Evolutionary conservation across 2,329 filamentous ascomycete species (phyloP).

Genomic region (Ilyonectria mors-panacis): DNA sequence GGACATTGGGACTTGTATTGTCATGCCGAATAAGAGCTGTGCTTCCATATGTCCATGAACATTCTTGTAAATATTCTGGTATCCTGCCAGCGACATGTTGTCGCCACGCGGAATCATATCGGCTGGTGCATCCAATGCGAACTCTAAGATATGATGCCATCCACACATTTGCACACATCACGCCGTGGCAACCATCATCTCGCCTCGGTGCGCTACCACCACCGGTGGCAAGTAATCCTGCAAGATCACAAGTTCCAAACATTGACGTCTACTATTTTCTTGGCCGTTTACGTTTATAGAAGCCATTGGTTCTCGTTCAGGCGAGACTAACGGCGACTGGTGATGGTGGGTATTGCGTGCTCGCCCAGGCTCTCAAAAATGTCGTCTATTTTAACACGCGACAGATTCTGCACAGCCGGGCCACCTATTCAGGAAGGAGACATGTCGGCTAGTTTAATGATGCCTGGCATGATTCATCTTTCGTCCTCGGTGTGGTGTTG

Average conservation of each 20-base stretch:
- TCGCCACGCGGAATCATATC: constrained; percentile 12
- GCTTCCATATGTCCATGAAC: background rate
- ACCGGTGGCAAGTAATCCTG: background rate
- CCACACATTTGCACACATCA: constrained; percentile 1
- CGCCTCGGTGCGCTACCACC: background rate
- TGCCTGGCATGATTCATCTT: background rate
- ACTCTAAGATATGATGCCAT: background rate
- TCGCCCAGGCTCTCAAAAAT: background rate
- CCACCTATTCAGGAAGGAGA: constrained; percentile 25
- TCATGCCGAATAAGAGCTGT: background rate
- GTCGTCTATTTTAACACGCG: constrained; percentile 14
- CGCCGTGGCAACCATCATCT: constrained; percentile 5
- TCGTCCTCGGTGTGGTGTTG: constrained; percentile 6
- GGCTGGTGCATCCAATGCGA: constrained; percentile 3
- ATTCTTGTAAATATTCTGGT: background rate
- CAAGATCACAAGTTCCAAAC: constrained; percentile 19
- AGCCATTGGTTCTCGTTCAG: constrained; percentile 14
- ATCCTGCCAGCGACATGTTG: background rate
- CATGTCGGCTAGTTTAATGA: background rate
- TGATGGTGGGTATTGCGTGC: constrained; percentile 31
- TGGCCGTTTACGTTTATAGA: background rate
- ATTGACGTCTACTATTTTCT: constrained; percentile 15
- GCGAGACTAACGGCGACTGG: constrained; percentile 27
- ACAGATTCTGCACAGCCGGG: constrained; percentile 4
- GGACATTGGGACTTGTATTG: background rate